Evolutionary conservation across 495 filamentous ascomycete genomes (phyloP).

Genomic region (Neurospora sp.): DNA sequence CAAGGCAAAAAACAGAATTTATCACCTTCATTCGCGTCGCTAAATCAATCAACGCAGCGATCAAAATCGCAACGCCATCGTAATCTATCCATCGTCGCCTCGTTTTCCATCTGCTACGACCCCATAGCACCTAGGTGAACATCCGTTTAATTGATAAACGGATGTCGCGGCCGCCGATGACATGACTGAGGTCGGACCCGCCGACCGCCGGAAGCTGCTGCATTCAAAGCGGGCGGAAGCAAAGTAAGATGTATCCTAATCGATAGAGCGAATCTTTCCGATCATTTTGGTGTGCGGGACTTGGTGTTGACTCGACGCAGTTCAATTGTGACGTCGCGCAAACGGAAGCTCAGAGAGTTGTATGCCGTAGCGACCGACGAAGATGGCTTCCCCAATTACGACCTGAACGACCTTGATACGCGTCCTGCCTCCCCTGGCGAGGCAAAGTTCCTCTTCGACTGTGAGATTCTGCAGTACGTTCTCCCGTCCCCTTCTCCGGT

Average conservation of each 20-base stretch:
- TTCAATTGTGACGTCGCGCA: constrained; percentile 65
- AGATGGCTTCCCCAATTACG: constrained; percentile 32
- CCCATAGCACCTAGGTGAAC: constrained; percentile 22
- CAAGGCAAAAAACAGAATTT: constrained; percentile 21
- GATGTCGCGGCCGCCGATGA: constrained; percentile 47
- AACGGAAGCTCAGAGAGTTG: constrained; percentile 75
- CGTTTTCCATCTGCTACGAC: constrained; percentile 16
- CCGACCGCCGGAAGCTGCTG: constrained; percentile 45
- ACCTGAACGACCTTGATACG: constrained; percentile 35
- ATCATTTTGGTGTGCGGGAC: constrained; percentile 32
- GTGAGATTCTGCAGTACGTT: constrained; percentile 69
- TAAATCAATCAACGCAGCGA: constrained; percentile 20
- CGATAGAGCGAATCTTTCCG: constrained; percentile 34
- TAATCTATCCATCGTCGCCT: constrained; percentile 43
- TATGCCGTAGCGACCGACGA: constrained; percentile 49
- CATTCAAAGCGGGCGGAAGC: constrained; percentile 41
- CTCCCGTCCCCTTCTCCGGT: neutral
- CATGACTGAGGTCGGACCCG: constrained; percentile 48
- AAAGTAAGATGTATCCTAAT: constrained; percentile 31
- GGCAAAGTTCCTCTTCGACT: constrained; percentile 58
- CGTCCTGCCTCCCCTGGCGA: constrained; percentile 41
- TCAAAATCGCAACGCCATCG: constrained; percentile 59
- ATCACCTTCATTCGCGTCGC: constrained; percentile 13
- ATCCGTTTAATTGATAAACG: constrained; percentile 47
- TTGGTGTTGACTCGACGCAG: constrained; percentile 39